Evolutionary conservation across 352 stramenopile species (phyloP).

Genomic region (Globisporangium emineosum): DNA sequence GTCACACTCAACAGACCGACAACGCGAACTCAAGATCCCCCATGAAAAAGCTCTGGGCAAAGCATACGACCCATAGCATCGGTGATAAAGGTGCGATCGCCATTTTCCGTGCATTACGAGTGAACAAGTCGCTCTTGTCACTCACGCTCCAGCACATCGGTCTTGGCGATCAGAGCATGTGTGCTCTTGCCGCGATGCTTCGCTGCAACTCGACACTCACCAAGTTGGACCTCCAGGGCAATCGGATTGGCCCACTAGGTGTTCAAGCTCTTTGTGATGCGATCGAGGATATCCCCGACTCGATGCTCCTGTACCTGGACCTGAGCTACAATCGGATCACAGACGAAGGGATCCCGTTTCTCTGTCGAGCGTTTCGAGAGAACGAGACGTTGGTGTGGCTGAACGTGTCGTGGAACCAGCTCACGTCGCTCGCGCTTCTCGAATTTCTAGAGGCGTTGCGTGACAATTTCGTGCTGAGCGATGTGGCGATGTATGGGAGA

Average conservation of each 20-base stretch:
- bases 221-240: constrained; percentile 45
- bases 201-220: constrained; percentile 58
- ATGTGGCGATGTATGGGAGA: constrained; percentile 44
- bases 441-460: constrained; percentile 36
- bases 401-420: constrained; percentile 65
- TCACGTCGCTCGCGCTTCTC: constrained; percentile 42
- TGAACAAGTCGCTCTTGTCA: constrained; percentile 45
- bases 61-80: constrained; percentile 14
- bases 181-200: constrained; percentile 56
- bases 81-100: constrained; percentile 31
- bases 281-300: constrained; percentile 59
- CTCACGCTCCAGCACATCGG: constrained; percentile 46
- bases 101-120: constrained; percentile 49
- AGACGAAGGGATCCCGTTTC: constrained; percentile 30
- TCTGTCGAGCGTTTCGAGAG: constrained; percentile 49
- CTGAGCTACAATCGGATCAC: constrained; percentile 56
- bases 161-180: constrained; percentile 49
- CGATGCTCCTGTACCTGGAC: constrained; percentile 52
- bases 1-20: neutral
- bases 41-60: neutral
- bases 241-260: constrained; percentile 47
- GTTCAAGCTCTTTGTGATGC: constrained; percentile 49
- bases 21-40: neutral
- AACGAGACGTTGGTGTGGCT: constrained; percentile 73
- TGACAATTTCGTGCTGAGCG: constrained; percentile 58